Conservation (phyloP, 1,139 yeast species). For the Candida labiduridarum region DNA sequence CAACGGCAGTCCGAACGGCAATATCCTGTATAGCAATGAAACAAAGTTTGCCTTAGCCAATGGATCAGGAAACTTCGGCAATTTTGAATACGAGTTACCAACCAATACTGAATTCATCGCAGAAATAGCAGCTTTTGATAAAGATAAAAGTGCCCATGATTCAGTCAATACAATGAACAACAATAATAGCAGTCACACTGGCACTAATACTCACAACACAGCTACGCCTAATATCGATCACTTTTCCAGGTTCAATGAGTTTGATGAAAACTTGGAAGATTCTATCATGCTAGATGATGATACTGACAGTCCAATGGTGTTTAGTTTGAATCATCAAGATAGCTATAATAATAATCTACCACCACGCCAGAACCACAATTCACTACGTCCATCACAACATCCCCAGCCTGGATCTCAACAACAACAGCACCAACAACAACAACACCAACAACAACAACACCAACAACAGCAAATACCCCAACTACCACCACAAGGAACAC, state of each 20-base stretch:
- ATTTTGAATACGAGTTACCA: constrained; percentile 8
- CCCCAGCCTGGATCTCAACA: constrained; percentile 6
- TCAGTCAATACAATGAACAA: background rate
- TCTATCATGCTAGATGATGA: constrained; percentile 9
- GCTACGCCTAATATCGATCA: background rate
- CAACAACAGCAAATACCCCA: constrained; percentile 8
- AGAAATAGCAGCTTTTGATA: constrained; percentile 14
- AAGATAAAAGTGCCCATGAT: background rate
- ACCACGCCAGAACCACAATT: background rate
- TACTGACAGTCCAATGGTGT: constrained; percentile 8
- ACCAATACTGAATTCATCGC: constrained; percentile 14
- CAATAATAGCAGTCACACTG: constrained; percentile 1
- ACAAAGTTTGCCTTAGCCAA: background rate
- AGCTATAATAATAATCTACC: background rate
- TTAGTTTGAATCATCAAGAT: constrained; percentile 7
- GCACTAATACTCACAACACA: constrained; percentile 4
- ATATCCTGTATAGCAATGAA: background rate
- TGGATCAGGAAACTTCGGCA: constrained; percentile 3
- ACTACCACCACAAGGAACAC: background rate
- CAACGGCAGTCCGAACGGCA: constrained; percentile 6
- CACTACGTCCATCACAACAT: background rate
- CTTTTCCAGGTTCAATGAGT: constrained; percentile 4
- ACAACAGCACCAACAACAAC: constrained; percentile 7
- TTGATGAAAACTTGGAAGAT: constrained; percentile 6
- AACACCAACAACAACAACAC: background rate